Evolutionary conservation across 306 rosid genomes (phyloP), one percentile per base, ranked within the genome.

Genomic region (Casuarina cunninghamiana): DNA sequence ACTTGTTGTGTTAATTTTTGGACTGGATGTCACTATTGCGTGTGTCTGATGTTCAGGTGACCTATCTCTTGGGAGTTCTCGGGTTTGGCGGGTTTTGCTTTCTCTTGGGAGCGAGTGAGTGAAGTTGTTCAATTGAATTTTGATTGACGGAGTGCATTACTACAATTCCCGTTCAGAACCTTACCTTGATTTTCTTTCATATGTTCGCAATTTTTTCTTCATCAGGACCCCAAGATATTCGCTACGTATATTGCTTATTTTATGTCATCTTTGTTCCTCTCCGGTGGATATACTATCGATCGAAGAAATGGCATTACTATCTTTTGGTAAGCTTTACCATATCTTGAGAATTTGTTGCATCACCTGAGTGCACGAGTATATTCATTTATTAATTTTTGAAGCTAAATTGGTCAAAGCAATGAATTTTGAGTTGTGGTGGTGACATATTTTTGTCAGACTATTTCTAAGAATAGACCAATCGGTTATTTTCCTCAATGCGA

Each of bases 231-330:
- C 97, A 92, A 80, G 97, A 89, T 73, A 88, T 84, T 73, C 93
- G 90, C 26, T 87, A 87, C 80, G 94, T 92, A 26, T 94, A 92
- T 79, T 94, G 96, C 84, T 74, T 92, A 79, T 94, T 94, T 89
- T 94, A 42, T 68, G n/a, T 94, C 76, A 88, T 80, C 70, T 94
- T 94, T 79, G 98, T 92, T 55, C 98, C 98, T 80, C 96, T 94
- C 60, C 88, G 97, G 66, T 94, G 98, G 98, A 92, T 92, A 84
- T 92, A 89, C 88, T 94, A 94, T 82, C 90, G 93, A 84, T 92
- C 85, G 87, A 92, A 89, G 91, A 94, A 94, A 86, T 94, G 96
- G 97, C 98, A 94, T 83, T 94, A 94, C 82, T 94, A 94, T 79
- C 94, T 94, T 49, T 83, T 94, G 95, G 98, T 92, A 84, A 86